phyloP scores from a whole-genome alignment of 2,329 filamentous ascomycete genomes.

The Fusarium illudens region DNA sequence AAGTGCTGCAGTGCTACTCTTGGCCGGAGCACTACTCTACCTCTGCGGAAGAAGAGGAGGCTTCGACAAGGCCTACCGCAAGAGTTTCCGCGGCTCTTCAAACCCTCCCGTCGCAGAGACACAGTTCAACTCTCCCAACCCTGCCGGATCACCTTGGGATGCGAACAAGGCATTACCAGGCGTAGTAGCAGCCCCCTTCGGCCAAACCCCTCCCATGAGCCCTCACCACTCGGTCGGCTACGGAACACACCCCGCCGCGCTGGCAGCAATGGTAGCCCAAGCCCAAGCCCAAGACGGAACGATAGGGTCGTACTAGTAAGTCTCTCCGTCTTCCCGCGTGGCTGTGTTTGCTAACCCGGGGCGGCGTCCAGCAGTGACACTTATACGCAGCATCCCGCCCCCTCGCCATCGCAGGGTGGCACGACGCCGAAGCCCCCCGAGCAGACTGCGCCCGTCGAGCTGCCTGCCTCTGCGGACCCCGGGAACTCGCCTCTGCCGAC shows the following conservation, averaged over 20 bases:
- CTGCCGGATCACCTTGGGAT: conserved; percentile 28
- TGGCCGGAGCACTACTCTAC: conserved; percentile 57
- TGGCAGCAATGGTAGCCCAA: conserved; percentile 26
- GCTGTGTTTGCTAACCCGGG: conserved; percentile 3
- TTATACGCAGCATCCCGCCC: conserved; percentile 21
- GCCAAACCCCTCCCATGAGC: conserved; percentile 45
- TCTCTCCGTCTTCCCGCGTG: neutral
- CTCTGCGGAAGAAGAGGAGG: conserved; percentile 53
- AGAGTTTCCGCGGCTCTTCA: conserved; percentile 35
- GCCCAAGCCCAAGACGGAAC: conserved; percentile 37
- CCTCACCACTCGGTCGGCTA: conserved; percentile 41
- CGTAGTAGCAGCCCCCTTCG: conserved; percentile 44
- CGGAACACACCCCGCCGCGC: conserved; percentile 24
- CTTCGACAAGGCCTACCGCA: conserved; percentile 43
- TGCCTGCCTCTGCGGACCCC: conserved; percentile 46
- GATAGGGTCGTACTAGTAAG: conserved; percentile 43
- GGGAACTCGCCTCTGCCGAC: conserved; percentile 48
- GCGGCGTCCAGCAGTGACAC: conserved; percentile 16
- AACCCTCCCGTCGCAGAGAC: conserved; percentile 25
- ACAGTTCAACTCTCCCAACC: conserved; percentile 30
- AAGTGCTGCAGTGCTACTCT: conserved; percentile 53
- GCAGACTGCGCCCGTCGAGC: conserved; percentile 43
- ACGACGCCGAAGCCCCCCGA: conserved; percentile 33
- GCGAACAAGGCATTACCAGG: conserved; percentile 28
- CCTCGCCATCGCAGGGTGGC: conserved; percentile 21